These are phyloP conservation scores for Oryza meyeriana DNA, from an alignment of 176 grass and related monocot species.

Conservation along the genomic window DNA sequence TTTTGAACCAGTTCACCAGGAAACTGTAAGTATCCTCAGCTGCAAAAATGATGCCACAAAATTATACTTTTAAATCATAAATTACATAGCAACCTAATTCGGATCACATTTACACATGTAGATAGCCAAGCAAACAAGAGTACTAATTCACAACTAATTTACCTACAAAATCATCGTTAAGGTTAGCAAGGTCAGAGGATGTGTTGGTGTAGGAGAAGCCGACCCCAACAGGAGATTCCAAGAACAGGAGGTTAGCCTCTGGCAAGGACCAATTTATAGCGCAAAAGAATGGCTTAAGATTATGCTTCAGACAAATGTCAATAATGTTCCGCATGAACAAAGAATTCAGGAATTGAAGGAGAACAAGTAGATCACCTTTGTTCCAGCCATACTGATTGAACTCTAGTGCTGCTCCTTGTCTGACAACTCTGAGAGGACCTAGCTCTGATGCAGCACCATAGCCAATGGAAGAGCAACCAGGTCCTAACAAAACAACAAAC, in stretches of 20 bases:
- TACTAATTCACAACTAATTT: not conserved
- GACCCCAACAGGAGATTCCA: constrained; percentile 76
- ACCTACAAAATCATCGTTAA: constrained; percentile 73
- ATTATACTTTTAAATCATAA: constrained; percentile 5
- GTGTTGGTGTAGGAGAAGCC: constrained; percentile 91
- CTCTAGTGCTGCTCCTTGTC: constrained; percentile 50
- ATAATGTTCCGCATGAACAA: not conserved
- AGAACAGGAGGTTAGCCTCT: constrained; percentile 86
- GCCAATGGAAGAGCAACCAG: constrained; percentile 80
- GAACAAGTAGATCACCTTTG: constrained; percentile 46
- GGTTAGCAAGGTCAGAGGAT: constrained; percentile 52
- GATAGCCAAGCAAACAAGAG: not conserved
- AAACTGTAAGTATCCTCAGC: constrained; percentile 72
- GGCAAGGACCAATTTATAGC: constrained; percentile 8
- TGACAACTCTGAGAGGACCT: constrained; percentile 62
- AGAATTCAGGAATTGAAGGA: not conserved
- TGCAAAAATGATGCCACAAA: not conserved
- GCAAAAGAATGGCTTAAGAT: not conserved
- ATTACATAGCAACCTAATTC: not conserved
- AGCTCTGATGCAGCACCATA: constrained; percentile 77
- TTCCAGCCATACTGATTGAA: constrained; percentile 83
- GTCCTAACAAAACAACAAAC: constrained; percentile 33
- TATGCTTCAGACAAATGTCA: not conserved
- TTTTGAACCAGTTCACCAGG: constrained; percentile 61
- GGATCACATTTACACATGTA: not conserved